Percentiles rank a stretch among this genome's conserved stretches.
Evolutionary conservation across 2,329 filamentous ascomycete genomes (phyloP).

Genomic region (Penicillium capsulatum): DNA sequence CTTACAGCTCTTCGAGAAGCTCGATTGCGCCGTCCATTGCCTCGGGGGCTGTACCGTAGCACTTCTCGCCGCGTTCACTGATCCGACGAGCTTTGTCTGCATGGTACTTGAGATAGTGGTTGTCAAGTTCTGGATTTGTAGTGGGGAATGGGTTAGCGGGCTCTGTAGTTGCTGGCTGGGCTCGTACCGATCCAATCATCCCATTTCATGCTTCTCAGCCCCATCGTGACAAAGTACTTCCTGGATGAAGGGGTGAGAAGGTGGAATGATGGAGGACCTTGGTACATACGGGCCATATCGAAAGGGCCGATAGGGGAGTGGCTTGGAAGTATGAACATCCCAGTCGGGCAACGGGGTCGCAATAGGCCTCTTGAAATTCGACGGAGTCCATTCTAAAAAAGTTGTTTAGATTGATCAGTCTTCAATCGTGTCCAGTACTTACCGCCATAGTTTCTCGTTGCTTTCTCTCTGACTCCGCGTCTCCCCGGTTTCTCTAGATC

Average conservation of each 20-base stretch:
- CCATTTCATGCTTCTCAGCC: conserved; percentile 64
- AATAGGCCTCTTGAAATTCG: conserved; percentile 56
- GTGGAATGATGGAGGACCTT: not conserved
- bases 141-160: no score
- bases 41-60: conserved; percentile 64
- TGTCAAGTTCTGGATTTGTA: conserved; percentile 70
- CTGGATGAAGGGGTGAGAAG: no score
- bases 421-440: conserved; percentile 9
- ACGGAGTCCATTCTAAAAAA: conserved; percentile 52
- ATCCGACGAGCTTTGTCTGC: conserved; percentile 67
- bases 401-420: not conserved
- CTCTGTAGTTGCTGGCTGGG: not conserved
- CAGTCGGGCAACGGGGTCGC: conserved; percentile 63
- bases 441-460: conserved; percentile 48
- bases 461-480: conserved; percentile 23
- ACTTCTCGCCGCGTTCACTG: conserved; percentile 60
- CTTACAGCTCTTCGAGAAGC: conserved; percentile 66
- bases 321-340: conserved; percentile 64
- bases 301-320: conserved; percentile 74
- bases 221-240: conserved; percentile 73
- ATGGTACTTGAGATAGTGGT: conserved; percentile 69
- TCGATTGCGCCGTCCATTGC: conserved; percentile 70
- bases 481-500: conserved; percentile 45
- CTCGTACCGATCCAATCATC: conserved; percentile 65
- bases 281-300: conserved; percentile 62